A percentile compares a stretch with the other conserved stretches of the same genome.
Conservation (phyloP, 1,284 basidiomycete genomes). For the Marasmius tenuissimus region DNA sequence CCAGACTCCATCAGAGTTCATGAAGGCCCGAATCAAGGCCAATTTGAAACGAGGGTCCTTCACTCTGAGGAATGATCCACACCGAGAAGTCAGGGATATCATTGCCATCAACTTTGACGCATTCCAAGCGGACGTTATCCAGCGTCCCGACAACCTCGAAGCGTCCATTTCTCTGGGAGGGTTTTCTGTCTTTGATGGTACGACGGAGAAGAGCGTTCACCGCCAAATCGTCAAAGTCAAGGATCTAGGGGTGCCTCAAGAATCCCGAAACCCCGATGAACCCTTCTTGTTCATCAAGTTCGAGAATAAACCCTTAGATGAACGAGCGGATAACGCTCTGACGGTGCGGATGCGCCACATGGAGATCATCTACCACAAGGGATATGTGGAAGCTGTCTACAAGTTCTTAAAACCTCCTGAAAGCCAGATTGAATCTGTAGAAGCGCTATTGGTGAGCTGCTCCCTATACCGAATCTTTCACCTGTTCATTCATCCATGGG, state of each 20-base stretch:
- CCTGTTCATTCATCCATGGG: too few species aligned
- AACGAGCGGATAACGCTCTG: slow-evolving; percentile 89
- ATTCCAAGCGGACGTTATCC: slow-evolving; percentile 84
- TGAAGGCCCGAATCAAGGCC: slow-evolving; percentile 78
- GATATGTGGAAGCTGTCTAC: slow-evolving; percentile 92
- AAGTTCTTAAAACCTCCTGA: slow-evolving; percentile 94
- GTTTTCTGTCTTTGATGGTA: slow-evolving; percentile 91
- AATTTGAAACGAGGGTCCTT: slow-evolving; percentile 88
- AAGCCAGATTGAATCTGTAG: slow-evolving; percentile 94
- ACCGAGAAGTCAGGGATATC: slow-evolving; percentile 67
- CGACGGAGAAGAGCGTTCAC: slow-evolving; percentile 80
- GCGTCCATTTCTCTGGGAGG: slow-evolving; percentile 85
- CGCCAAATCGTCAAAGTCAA: slow-evolving; percentile 96
- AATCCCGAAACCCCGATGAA: slow-evolving; percentile 40
- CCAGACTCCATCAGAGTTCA: slow-evolving; percentile 77
- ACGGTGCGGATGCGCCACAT: slow-evolving; percentile 93
- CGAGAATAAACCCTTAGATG: slow-evolving; percentile 92
- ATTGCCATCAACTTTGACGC: slow-evolving; percentile 89
- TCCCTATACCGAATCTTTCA: not conserved
- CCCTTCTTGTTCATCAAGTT: slow-evolving; percentile 95
- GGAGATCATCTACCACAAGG: slow-evolving; percentile 97
- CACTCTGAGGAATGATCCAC: slow-evolving; percentile 72
- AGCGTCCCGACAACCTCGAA: slow-evolving; percentile 84
- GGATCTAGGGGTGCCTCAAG: slow-evolving; percentile 2
- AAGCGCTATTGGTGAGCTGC: slow-evolving; percentile 72